Evolutionary conservation across 257 asterid species (phyloP), one percentile per base, ranked within the genome.

Genomic region (Scutellaria minor): DNA sequence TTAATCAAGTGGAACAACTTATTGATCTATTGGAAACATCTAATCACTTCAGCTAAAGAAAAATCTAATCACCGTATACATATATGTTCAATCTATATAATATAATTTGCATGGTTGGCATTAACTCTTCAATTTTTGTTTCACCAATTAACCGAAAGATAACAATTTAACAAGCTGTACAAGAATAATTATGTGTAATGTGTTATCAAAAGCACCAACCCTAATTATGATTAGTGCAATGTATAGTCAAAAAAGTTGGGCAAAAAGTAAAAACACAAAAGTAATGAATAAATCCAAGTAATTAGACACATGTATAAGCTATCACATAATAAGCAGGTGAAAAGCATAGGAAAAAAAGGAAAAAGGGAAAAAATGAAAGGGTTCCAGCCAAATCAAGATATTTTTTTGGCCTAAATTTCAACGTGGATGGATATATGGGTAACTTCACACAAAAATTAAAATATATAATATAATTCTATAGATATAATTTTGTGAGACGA

Each of bases 221-320:
- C 50, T 14, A 53, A 54, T 53, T 61, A 53, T 44, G 27, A 63
- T 63, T n/a, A 71, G 70, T 66, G 79, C 54, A 46, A 7, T 62
- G 59, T 59, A 54, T 66, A 68, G 82, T 73, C 81, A 31, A 39
- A 27, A n/a, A 72, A 66, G 74, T 67, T 80, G 48, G 79, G 79
- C 65, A 24, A 57, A 72, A 76, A 67, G 64, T 51, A 40, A 57
- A 72, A 9, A n/a, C n/a, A 61, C 9, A 15, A 61, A 45, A 27
- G 47, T 31, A 66, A 12, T 57, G 50, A 68, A 39, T 52, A 50
- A 12, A 56, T 54, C 44, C 9, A 76, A 61, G 50, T 24, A 53
- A 58, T 39, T 51, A 61, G 58, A 63, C 81, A 67, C 69, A 46
- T 73, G 78, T 69, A 27, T 3, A 18, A 71, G 46, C 47, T 47